phyloP scores from a whole-genome alignment of 2,329 filamentous ascomycete species.

The Didymella exigua region DNA sequence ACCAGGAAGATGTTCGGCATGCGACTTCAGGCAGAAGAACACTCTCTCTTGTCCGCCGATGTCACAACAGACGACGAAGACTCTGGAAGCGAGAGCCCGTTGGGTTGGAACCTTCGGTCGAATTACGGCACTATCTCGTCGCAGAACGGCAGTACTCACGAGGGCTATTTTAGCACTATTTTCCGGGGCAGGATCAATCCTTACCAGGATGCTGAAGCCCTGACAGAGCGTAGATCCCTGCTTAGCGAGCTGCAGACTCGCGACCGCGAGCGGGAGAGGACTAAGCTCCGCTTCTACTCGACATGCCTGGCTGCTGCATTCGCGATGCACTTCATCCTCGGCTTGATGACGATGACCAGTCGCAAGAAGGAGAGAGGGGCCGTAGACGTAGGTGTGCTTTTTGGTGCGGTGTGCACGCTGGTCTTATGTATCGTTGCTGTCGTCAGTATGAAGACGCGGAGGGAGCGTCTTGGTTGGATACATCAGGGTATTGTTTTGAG shows the following conservation, averaged over 20 bases:
- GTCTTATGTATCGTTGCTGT: constrained; percentile 44
- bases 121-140: constrained; percentile 55
- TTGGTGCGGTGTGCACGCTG: constrained; percentile 71
- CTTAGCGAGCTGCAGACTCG: constrained; percentile 38
- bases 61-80: constrained; percentile 59
- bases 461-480: constrained; percentile 38
- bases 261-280: constrained; percentile 43
- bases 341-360: constrained; percentile 70
- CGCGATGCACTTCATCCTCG: constrained; percentile 67
- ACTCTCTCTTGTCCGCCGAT: constrained; percentile 44
- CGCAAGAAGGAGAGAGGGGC: constrained; percentile 70
- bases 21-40: constrained; percentile 27
- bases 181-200: constrained; percentile 37
- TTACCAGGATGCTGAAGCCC: constrained; percentile 52
- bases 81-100: constrained; percentile 49
- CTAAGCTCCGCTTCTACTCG: constrained; percentile 49
- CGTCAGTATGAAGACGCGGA: constrained; percentile 40
- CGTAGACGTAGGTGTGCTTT: constrained; percentile 73
- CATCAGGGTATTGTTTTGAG: constrained; percentile 39
- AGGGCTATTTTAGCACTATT: constrained; percentile 41
- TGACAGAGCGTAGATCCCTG: constrained; percentile 56
- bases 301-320: constrained; percentile 64
- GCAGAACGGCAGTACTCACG: constrained; percentile 7
- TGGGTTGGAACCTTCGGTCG: constrained; percentile 46
- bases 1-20: constrained; percentile 35